Conservation (phyloP, 495 filamentous ascomycete species). For the Trichoderma gamsii region DNA sequence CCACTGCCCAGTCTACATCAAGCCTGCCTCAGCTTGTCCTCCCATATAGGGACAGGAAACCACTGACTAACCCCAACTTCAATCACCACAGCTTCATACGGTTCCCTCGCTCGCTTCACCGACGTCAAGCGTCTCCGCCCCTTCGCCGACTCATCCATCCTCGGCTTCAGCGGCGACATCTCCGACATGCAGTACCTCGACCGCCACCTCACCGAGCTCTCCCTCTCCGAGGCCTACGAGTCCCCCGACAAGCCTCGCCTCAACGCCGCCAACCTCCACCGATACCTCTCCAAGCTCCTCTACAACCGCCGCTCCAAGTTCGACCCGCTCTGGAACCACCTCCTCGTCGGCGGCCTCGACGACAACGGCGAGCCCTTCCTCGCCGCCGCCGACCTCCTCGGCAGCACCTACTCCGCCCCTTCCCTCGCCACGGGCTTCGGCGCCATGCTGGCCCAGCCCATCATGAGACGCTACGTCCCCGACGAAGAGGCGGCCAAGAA, state of each 20-base stretch:
- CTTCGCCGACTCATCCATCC: constrained; percentile 69
- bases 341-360: constrained; percentile 86
- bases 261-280: constrained; percentile 90
- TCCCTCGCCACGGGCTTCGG: constrained; percentile 91
- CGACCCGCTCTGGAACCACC: constrained; percentile 94
- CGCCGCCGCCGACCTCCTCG: constrained; percentile 81
- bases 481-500: constrained; percentile 68
- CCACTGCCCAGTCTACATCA: constrained; percentile 3
- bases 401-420: constrained; percentile 82
- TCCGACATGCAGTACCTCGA: constrained; percentile 98
- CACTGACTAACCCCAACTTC: neutral
- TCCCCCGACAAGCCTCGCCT: constrained; percentile 47
- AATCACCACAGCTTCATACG: constrained; percentile 72
- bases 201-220: constrained; percentile 77
- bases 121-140: constrained; percentile 83
- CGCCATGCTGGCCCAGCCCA: constrained; percentile 84
- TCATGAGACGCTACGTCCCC: constrained; percentile 73
- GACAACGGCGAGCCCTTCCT: constrained; percentile 76
- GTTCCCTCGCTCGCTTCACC: constrained; percentile 92
- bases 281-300: constrained; percentile 87
- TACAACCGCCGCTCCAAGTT: constrained; percentile 92
- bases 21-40: neutral
- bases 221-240: constrained; percentile 83
- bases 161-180: constrained; percentile 91
- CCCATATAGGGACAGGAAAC: neutral